phyloP scores from a whole-genome alignment of 2,329 filamentous ascomycete species.

The Coniochaeta pulveracea region DNA sequence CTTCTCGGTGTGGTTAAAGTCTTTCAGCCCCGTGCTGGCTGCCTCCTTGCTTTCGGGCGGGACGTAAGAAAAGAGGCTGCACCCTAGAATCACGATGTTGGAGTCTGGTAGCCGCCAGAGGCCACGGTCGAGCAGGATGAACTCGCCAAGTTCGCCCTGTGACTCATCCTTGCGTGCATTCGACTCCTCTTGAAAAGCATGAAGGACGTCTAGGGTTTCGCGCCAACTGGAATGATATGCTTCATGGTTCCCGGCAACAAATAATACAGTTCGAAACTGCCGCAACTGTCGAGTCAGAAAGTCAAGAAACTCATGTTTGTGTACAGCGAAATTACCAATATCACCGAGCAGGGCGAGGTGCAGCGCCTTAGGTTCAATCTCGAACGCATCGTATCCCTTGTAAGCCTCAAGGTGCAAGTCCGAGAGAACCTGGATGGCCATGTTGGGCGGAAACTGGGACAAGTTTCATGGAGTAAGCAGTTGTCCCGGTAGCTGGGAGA shows the following conservation, averaged over 20 bases:
- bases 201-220: constrained; percentile 16
- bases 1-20: constrained; percentile 35
- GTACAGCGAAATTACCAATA: constrained; percentile 31
- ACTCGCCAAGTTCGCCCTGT: constrained; percentile 20
- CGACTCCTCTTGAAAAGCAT: constrained; percentile 19
- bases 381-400: constrained; percentile 35
- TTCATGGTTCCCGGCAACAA: constrained; percentile 47
- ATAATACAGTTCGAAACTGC: constrained; percentile 36
- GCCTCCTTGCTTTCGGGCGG: constrained; percentile 20
- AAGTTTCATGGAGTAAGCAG: too few species aligned
- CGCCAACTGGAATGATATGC: constrained; percentile 31
- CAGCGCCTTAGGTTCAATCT: constrained; percentile 32
- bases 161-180: constrained; percentile 11
- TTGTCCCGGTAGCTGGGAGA: too few species aligned
- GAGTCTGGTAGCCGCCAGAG: constrained; percentile 3
- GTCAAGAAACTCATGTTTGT: constrained; percentile 27
- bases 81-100: constrained; percentile 12
- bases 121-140: constrained; percentile 12
- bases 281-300: constrained; percentile 37
- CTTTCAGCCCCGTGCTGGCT: constrained; percentile 33
- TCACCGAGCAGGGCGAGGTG: constrained; percentile 46
- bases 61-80: constrained; percentile 35
- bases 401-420: constrained; percentile 45
- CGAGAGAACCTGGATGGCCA: constrained; percentile 36
- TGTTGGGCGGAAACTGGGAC: too few species aligned